Evolutionary conservation across 805 yeast genomes (phyloP), one percentile per base, ranked within the genome.

Genomic region (Yarrowia bubula): DNA sequence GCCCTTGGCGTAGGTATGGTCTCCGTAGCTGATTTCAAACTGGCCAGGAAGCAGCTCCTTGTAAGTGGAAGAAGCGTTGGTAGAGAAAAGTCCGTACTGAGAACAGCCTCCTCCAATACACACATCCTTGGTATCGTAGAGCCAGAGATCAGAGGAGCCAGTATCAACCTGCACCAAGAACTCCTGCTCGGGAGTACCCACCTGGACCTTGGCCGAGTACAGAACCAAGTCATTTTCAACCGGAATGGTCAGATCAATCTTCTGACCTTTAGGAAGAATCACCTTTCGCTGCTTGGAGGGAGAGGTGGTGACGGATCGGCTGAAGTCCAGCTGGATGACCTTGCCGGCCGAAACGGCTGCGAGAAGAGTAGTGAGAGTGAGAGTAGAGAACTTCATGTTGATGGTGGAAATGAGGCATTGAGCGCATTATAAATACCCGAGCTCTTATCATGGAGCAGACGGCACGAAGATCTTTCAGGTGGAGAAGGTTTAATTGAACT

Each of bases 71-170:
- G 72, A 68, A 5, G 41, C 17, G 35, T 43, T 44, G 17, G 62
- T 22, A 18, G 11, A 2, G 51, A 66, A 66, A 4, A 43, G 50
- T 15, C 64, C 64, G 6, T 55, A 39, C 8, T 39, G 33, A 1
- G 14, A 3, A 14, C 61, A 55, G 5, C 47, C 61, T 43, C 64
- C 64, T 1, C 50, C 51, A 4, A 14, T 22, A 13, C 61, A 55
- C 5, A 31, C 8, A n/a, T 55, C 61, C 1, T 15, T 4, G 2
- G 42, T 4, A 9, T 67, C 65, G 33, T 66, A 76, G 31, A 86
- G 82, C 88, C 89, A 86, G 47, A 86, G 73, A 71, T 87, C 92
- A 0, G 89, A 81, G 0, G 90, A 86, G 1, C 92, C 92, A 1
- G 91, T 87, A 70, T 87, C 92, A 13, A 87, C 71, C 46, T 85